A percentile compares a stretch with the other conserved stretches of the same genome.
Conservation (phyloP, 805 yeast genomes). For the Naumovozyma dairenensis region DNA sequence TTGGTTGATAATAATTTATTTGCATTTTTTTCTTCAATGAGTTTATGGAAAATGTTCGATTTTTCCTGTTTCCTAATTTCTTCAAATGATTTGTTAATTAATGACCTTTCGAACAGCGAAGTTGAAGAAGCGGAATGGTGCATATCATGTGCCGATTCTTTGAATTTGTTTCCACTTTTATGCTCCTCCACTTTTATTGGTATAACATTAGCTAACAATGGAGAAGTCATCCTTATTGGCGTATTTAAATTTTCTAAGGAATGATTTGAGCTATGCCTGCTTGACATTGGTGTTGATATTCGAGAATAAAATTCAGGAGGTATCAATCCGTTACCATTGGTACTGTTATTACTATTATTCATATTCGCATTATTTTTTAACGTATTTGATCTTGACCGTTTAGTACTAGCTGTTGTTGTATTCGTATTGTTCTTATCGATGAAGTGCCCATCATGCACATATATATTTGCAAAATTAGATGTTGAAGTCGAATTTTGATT, state of each 20-base stretch:
- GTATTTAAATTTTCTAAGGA: constrained; percentile 12
- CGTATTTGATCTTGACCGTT: constrained; percentile 9
- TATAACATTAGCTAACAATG: too few species aligned
- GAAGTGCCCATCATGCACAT: constrained; percentile 28
- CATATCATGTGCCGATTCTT: neutral
- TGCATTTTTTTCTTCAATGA: constrained; percentile 5
- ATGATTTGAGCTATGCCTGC: constrained; percentile 24
- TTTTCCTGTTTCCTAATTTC: constrained; percentile 15
- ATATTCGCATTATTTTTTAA: neutral
- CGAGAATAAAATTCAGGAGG: constrained; percentile 30
- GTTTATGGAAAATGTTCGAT: constrained; percentile 6
- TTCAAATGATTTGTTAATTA: constrained; percentile 25
- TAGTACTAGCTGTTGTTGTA: neutral
- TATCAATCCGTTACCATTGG: constrained; percentile 15
- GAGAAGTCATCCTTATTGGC: neutral
- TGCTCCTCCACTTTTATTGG: too few species aligned
- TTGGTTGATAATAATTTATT: constrained; percentile 9
- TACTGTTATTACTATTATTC: neutral
- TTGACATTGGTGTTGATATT: constrained; percentile 26
- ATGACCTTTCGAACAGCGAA: constrained; percentile 17
- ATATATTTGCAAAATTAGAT: constrained; percentile 23
- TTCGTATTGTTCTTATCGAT: constrained; percentile 6
- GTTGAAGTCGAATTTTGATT: neutral
- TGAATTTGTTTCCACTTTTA: too few species aligned
- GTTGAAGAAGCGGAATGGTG: constrained; percentile 1